A percentile compares a stretch with the other conserved stretches of the same genome.
Conservation (phyloP, 495 filamentous ascomycete genomes). For the Podospora fimiseda region DNA sequence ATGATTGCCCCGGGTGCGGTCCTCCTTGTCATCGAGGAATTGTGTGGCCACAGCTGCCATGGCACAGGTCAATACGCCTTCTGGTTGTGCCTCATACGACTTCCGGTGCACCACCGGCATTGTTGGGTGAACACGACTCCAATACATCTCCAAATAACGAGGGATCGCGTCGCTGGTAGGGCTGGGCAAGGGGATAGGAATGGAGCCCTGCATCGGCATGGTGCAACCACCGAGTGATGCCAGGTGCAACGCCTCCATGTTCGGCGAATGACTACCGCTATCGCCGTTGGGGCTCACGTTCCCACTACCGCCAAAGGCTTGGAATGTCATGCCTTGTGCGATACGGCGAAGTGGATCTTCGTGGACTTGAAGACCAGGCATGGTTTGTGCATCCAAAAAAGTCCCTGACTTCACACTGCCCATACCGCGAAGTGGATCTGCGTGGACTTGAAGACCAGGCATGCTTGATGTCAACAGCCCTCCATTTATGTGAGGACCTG, state of each 20-base stretch:
- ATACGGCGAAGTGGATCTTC: too few relatives aligned
- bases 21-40: conserved; percentile 37
- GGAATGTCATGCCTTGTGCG: too few relatives aligned
- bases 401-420: too few relatives aligned
- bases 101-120: conserved; percentile 40
- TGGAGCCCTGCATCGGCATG: conserved; percentile 20
- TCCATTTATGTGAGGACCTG: too few relatives aligned
- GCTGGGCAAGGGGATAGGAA: conserved; percentile 27
- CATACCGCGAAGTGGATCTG: too few relatives aligned
- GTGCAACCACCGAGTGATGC: conserved; percentile 15
- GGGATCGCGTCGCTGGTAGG: conserved; percentile 29
- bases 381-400: too few relatives aligned
- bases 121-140: conserved; percentile 35
- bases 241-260: conserved; percentile 28
- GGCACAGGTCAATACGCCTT: conserved; percentile 38
- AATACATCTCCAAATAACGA: conserved; percentile 41
- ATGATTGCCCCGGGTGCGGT: conserved; percentile 37
- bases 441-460: too few relatives aligned
- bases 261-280: conserved; percentile 7
- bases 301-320: conserved; percentile 1
- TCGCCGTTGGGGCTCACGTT: conserved; percentile 10
- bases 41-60: conserved; percentile 47
- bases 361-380: too few relatives aligned
- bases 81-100: conserved; percentile 30
- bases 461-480: too few relatives aligned